Conservation (phyloP, 805 yeast genomes). For the Ogataea ramenticola region DNA sequence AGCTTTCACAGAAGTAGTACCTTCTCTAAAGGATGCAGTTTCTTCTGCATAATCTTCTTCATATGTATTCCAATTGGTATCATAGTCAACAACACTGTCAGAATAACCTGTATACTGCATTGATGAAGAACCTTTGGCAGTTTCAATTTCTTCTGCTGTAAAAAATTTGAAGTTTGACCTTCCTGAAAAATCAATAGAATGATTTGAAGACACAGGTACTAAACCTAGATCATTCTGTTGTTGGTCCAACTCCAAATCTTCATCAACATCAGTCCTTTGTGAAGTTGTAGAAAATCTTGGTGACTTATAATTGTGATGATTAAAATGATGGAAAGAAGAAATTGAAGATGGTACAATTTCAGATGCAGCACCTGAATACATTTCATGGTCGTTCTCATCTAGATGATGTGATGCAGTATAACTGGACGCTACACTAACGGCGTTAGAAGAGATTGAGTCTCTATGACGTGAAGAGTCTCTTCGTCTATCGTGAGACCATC, state of each 20-base stretch:
- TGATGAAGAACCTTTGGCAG: constrained; percentile 84
- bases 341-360: constrained; percentile 74
- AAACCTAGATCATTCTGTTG: constrained; percentile 24
- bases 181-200: constrained; percentile 29
- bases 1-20: neutral
- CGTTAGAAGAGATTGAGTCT: constrained; percentile 21
- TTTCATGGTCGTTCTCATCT: constrained; percentile 62
- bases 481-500: constrained; percentile 3
- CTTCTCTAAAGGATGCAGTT: constrained; percentile 3
- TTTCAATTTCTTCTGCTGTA: constrained; percentile 72
- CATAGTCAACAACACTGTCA: constrained; percentile 49
- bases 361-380: constrained; percentile 72
- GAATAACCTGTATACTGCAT: constrained; percentile 38
- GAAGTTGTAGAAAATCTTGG: constrained; percentile 13
- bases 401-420: constrained; percentile 11
- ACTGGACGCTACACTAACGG: constrained; percentile 4
- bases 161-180: constrained; percentile 66
- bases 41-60: constrained; percentile 34
- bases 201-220: constrained; percentile 29
- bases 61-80: constrained; percentile 66
- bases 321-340: constrained; percentile 64
- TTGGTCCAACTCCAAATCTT: constrained; percentile 5
- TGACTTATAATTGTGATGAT: constrained; percentile 11
- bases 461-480: constrained; percentile 23
- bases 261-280: constrained; percentile 6